Evolutionary conservation across 2,329 filamentous ascomycete genomes (phyloP).

Genomic region (Pseudocercospora macadamiae): DNA sequence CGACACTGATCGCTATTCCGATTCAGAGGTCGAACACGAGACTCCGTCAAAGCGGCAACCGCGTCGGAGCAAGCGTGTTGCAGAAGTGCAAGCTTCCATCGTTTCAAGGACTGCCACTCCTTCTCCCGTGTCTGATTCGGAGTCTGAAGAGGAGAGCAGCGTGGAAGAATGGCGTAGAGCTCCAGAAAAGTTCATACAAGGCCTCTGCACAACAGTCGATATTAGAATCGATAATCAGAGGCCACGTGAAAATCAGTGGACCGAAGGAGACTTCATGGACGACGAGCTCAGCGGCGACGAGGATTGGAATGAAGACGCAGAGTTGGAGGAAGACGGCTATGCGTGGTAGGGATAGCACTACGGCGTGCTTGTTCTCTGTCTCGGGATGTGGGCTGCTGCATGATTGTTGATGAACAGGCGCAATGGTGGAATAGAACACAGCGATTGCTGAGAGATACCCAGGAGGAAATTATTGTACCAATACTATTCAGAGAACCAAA

Average conservation of each 20-base stretch:
- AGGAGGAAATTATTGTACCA: neutral
- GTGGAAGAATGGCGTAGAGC: slow-evolving; percentile 38
- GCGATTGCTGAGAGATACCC: neutral
- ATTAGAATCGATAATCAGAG: slow-evolving; percentile 77
- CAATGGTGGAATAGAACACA: neutral
- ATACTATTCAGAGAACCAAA: neutral
- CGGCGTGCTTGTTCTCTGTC: neutral
- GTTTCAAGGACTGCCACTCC: slow-evolving; percentile 26
- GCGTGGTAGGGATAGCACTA: slow-evolving; percentile 37
- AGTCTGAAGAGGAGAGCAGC: slow-evolving; percentile 40
- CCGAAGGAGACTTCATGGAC: slow-evolving; percentile 73
- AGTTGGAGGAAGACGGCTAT: slow-evolving; percentile 48
- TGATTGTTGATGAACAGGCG: neutral
- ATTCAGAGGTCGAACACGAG: slow-evolving; percentile 19
- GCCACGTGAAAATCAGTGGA: slow-evolving; percentile 67
- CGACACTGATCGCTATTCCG: slow-evolving; percentile 31
- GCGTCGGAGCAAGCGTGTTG: slow-evolving; percentile 38
- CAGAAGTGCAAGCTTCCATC: slow-evolving; percentile 25
- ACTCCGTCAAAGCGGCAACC: slow-evolving; percentile 19
- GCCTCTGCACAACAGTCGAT: slow-evolving; percentile 70
- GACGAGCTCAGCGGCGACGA: slow-evolving; percentile 61
- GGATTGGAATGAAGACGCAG: slow-evolving; percentile 60
- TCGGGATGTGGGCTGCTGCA: neutral
- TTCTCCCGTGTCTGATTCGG: slow-evolving; percentile 32
- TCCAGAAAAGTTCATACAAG: slow-evolving; percentile 58